Conservation (phyloP, 1,139 yeast genomes). For the Lipomyces yarrowii region DNA sequence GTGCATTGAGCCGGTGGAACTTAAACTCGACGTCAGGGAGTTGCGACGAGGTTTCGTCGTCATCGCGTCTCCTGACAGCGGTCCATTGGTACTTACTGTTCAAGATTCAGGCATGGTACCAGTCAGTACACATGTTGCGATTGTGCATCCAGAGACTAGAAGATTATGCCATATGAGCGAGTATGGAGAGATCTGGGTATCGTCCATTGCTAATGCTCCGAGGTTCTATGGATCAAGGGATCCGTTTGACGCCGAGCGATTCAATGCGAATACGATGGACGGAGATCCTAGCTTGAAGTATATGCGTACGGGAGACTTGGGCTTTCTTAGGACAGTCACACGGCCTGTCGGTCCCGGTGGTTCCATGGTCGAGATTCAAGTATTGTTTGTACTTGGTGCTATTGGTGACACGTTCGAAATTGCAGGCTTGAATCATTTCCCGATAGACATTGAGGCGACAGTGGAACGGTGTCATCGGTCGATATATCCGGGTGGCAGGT, state of each 20-base stretch:
- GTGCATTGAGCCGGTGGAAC: constrained; percentile 84
- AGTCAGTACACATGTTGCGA: constrained; percentile 88
- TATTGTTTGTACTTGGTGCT: constrained; percentile 81
- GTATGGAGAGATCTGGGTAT: constrained; percentile 96
- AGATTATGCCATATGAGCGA: constrained; percentile 86
- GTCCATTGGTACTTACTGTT: constrained; percentile 58
- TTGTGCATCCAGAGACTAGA: constrained; percentile 91
- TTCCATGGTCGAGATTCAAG: constrained; percentile 62
- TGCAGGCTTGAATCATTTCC: constrained; percentile 89
- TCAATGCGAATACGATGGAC: constrained; percentile 58
- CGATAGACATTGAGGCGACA: constrained; percentile 76
- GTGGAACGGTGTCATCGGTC: constrained; percentile 67
- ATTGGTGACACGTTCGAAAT: constrained; percentile 90
- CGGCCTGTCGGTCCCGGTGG: constrained; percentile 49
- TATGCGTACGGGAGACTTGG: constrained; percentile 90
- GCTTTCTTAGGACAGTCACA: constrained; percentile 78
- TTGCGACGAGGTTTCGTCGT: constrained; percentile 85
- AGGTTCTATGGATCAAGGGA: constrained; percentile 60
- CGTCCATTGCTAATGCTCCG: constrained; percentile 77
- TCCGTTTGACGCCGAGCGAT: constrained; percentile 51
- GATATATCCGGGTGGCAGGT: constrained; percentile 45
- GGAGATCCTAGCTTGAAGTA: constrained; percentile 68
- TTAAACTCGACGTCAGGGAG: constrained; percentile 85
- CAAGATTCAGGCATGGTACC: constrained; percentile 98
- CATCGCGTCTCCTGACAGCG: constrained; percentile 52